These are phyloP conservation scores for Lepiota subincarnata DNA, from an alignment of 768 basidiomycete genomes.

Conservation along the genomic window DNA sequence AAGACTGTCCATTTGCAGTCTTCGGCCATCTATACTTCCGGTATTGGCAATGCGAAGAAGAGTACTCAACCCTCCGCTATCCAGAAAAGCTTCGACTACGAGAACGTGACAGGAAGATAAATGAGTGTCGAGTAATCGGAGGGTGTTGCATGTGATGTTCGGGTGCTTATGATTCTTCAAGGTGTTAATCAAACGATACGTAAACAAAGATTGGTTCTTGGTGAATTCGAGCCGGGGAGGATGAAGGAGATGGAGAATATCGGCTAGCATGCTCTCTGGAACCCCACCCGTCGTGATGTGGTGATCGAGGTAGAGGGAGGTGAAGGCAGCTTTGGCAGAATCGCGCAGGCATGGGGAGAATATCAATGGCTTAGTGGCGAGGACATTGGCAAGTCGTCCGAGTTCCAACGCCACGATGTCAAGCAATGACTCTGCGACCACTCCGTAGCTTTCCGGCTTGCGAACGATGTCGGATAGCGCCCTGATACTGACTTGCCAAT, in stretches of 20 bases:
- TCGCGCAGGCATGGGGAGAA: conserved; percentile 26
- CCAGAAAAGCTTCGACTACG: conserved; percentile 27
- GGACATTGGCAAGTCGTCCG: conserved; percentile 27
- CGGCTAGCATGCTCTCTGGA: conserved; percentile 27
- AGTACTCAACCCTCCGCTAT: conserved; percentile 29
- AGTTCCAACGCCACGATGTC: conserved; percentile 30
- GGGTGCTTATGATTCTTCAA: conserved; percentile 26
- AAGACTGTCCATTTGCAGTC: conserved; percentile 36
- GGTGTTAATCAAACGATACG: conserved; percentile 26
- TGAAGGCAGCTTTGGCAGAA: conserved; percentile 28
- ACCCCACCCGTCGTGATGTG: conserved; percentile 26
- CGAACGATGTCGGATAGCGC: conserved; percentile 29
- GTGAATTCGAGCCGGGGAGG: conserved; percentile 23
- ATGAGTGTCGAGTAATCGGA: conserved; percentile 31
- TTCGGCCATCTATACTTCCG: conserved; percentile 31
- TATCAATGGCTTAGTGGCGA: conserved; percentile 23
- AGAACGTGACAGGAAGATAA: conserved; percentile 22
- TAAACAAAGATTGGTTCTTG: conserved; percentile 25
- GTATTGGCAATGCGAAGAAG: conserved; percentile 29
- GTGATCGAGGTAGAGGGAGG: conserved; percentile 31
- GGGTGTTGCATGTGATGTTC: conserved; percentile 28
- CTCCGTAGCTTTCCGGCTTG: conserved; percentile 27
- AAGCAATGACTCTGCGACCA: conserved; percentile 24
- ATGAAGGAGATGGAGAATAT: conserved; percentile 34
- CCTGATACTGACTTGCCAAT: conserved; percentile 29